Evolutionary conservation across 192 early-diverging fungal species (phyloP).

Genomic region (Podila horticola): DNA sequence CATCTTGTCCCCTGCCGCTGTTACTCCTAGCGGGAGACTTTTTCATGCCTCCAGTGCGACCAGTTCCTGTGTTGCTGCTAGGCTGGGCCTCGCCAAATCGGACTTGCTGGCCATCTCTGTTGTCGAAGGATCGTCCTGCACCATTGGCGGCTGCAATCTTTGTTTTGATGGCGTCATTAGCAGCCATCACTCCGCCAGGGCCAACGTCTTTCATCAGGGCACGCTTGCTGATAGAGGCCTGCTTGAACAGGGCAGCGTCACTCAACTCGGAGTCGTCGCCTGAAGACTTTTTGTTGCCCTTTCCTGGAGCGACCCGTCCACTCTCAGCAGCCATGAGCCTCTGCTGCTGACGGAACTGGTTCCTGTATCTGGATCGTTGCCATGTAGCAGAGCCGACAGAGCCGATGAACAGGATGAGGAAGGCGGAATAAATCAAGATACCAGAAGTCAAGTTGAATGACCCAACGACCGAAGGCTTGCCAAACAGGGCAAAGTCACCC

Average conservation of each 20-base stretch:
- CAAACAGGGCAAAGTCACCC: constrained; percentile 38
- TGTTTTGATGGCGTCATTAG: constrained; percentile 19
- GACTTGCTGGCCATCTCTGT: constrained; percentile 21
- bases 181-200: constrained; percentile 12
- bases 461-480: constrained; percentile 29
- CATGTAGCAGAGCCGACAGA: constrained; percentile 37
- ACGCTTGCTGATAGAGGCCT: constrained; percentile 46
- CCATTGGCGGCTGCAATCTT: constrained; percentile 42
- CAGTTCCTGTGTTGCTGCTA: constrained; percentile 10
- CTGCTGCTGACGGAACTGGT: constrained; percentile 34
- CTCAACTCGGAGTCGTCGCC: constrained; percentile 16
- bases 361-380: constrained; percentile 33
- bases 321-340: constrained; percentile 15
- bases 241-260: constrained; percentile 43
- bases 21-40: constrained; percentile 1
- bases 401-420: constrained; percentile 22
- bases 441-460: constrained; percentile 40
- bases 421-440: constrained; percentile 35
- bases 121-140: constrained; percentile 40
- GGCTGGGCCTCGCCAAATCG: constrained; percentile 26
- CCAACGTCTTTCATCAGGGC: constrained; percentile 46
- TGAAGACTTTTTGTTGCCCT: constrained; percentile 7
- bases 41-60: constrained; percentile 48
- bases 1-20: constrained; percentile 6
- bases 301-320: constrained; percentile 14